A percentile compares a stretch with the other conserved stretches of the same genome.
Evolutionary conservation across 75 land plant species (phyloP).

Genomic region (Sequoia sempervirens): DNA sequence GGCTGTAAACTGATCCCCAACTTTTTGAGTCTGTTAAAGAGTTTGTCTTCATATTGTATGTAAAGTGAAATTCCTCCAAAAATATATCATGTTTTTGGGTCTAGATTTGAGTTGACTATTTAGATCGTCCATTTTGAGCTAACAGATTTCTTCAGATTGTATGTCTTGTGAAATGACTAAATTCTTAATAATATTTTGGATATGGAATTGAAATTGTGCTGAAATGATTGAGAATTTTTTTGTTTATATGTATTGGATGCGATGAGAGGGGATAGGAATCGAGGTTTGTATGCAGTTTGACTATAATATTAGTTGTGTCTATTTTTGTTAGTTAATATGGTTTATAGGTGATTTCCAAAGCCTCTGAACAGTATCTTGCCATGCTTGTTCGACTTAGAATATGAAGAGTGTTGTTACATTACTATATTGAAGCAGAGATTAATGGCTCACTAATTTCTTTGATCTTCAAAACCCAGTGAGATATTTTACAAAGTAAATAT

Average conservation of each 20-base stretch:
- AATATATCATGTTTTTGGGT: background rate
- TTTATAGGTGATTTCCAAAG: background rate
- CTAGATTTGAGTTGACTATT: background rate
- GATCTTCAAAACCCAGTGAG: too few relatives aligned
- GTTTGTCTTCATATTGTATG: background rate
- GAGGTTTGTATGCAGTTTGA: background rate
- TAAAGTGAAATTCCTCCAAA: background rate
- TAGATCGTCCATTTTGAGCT: background rate
- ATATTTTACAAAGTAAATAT: too few relatives aligned
- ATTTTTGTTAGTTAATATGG: background rate
- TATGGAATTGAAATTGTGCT: background rate
- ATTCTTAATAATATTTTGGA: background rate
- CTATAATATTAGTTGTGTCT: background rate
- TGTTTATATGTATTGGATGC: background rate
- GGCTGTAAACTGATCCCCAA: too few relatives aligned
- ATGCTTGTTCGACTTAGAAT: too few relatives aligned
- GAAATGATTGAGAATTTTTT: background rate
- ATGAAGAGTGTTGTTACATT: too few relatives aligned
- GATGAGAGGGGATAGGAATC: background rate
- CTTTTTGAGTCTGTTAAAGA: too few relatives aligned
- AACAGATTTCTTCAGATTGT: background rate
- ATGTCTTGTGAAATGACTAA: background rate
- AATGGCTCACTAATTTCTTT: too few relatives aligned
- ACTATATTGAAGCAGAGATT: too few relatives aligned
- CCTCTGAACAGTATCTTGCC: too few relatives aligned